These are phyloP conservation scores for Trichomonas tenax DNA, from an alignment of 208 protist species.

Conservation along the genomic window DNA sequence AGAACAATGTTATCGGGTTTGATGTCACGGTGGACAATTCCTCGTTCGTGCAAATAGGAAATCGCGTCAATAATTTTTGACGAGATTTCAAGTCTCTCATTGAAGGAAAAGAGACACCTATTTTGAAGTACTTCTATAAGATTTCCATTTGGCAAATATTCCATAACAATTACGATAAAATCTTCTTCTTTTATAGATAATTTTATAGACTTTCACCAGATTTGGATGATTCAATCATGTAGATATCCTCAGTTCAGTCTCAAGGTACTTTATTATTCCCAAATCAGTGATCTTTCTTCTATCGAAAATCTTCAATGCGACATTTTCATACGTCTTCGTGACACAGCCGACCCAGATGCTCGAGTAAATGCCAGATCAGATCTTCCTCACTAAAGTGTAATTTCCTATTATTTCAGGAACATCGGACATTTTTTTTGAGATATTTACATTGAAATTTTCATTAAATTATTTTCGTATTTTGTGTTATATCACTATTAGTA, in stretches of 20 bases:
- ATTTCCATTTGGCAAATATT: background rate
- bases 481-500: too few species aligned
- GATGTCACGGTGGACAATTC: background rate
- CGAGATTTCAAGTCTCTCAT: background rate
- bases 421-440: too few species aligned
- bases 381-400: too few species aligned
- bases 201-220: background rate
- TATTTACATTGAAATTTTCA: too few species aligned
- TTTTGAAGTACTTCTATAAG: background rate
- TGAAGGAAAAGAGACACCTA: background rate
- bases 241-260: background rate
- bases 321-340: too few species aligned
- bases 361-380: too few species aligned
- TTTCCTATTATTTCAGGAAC: too few species aligned
- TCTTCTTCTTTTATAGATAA: background rate
- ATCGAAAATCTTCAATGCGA: background rate
- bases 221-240: background rate
- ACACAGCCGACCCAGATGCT: too few species aligned
- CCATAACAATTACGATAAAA: background rate
- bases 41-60: background rate
- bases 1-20: background rate
- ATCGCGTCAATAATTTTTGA: background rate
- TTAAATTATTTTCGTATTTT: too few species aligned
- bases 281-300: background rate
- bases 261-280: background rate